These are phyloP conservation scores for Russula brevipes DNA, from an alignment of 768 basidiomycete genomes.

Conservation along the genomic window DNA sequence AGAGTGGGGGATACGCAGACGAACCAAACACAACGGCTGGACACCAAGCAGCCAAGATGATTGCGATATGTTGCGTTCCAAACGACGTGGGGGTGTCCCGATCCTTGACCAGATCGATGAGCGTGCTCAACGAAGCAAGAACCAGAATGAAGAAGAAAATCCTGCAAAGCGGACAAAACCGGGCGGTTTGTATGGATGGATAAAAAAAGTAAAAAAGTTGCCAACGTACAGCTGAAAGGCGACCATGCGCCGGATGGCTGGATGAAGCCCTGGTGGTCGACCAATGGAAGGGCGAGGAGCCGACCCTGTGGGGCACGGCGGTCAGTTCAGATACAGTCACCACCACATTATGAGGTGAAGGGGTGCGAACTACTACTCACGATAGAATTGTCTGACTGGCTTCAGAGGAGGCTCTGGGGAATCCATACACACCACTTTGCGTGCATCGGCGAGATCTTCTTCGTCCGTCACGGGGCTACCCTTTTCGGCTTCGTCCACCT, in stretches of 20 bases:
- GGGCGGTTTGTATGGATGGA: constrained; percentile 1
- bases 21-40: constrained; percentile 52
- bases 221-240: constrained; percentile 49
- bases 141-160: constrained; percentile 44
- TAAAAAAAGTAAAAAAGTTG: not conserved
- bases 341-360: no score
- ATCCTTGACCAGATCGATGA: constrained; percentile 44
- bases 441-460: not conserved
- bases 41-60: constrained; percentile 56
- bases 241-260: constrained; percentile 48
- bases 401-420: not conserved
- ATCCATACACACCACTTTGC: not conserved
- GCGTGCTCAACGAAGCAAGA: constrained; percentile 45
- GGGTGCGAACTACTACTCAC: not conserved
- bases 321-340: not conserved
- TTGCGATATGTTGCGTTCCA: constrained; percentile 60
- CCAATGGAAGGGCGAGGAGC: constrained; percentile 13
- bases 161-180: constrained; percentile 31
- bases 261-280: constrained; percentile 32
- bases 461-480: constrained; percentile 14
- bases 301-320: constrained; percentile 5
- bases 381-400: constrained; percentile 13
- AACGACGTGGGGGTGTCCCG: constrained; percentile 44
- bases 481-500: constrained; percentile 9
- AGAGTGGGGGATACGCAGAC: constrained; percentile 15